phyloP scores from a whole-genome alignment of 345 rosid species.

The Lumnitzera racemosa region DNA sequence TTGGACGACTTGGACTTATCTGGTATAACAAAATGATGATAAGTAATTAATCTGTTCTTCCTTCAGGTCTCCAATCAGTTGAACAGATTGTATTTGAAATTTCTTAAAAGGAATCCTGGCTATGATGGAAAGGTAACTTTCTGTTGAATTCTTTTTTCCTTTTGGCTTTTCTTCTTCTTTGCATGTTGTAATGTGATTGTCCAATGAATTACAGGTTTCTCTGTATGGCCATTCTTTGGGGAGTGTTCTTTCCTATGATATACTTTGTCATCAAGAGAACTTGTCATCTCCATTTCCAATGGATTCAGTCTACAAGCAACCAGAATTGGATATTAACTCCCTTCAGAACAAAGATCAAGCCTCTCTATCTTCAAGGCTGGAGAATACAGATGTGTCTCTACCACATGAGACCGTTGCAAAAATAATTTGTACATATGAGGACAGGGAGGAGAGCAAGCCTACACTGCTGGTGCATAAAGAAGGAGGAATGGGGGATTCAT shows the following conservation, averaged over 20 bases:
- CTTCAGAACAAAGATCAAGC: background rate
- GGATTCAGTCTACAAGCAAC: constrained; percentile 58
- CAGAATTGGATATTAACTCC: constrained; percentile 2
- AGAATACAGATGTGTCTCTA: constrained; percentile 1
- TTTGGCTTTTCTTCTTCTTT: background rate
- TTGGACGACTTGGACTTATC: too few relatives aligned
- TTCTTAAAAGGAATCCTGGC: constrained; percentile 79
- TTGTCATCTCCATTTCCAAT: constrained; percentile 79
- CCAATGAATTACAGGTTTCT: constrained; percentile 47
- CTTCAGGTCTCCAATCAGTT: constrained; percentile 86
- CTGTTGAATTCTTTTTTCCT: constrained; percentile 3
- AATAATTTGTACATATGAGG: constrained; percentile 16
- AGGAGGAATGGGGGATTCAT: constrained; percentile 21
- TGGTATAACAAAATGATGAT: background rate
- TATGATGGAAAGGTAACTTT: constrained; percentile 85
- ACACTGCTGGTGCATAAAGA: constrained; percentile 15
- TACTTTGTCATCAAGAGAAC: constrained; percentile 91
- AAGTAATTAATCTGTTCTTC: constrained; percentile 6
- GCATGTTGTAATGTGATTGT: background rate
- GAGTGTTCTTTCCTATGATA: constrained; percentile 94
- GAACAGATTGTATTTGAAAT: constrained; percentile 66
- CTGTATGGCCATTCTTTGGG: constrained; percentile 96
- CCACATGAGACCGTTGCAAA: background rate
- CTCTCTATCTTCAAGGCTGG: constrained; percentile 10
- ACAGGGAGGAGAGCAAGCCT: constrained; percentile 20